Percentiles rank a stretch among this genome's conserved stretches.
phyloP scores from a whole-genome alignment of 1,284 basidiomycete species.

The Taiwanofungus camphoratus region DNA sequence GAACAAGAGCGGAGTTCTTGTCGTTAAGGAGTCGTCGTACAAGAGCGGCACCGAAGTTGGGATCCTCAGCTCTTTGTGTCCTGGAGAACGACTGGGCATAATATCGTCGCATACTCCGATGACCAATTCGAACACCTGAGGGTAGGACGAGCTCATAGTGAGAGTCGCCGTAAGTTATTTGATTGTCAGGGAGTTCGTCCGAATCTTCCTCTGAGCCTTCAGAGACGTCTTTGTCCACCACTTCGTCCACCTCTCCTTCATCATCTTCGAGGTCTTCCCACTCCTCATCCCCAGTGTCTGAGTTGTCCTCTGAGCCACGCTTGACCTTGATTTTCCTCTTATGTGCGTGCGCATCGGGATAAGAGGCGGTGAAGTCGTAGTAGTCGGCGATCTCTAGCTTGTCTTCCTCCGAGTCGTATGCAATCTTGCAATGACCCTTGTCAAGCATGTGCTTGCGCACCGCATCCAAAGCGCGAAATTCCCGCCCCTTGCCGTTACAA shows the following conservation, averaged over 20 bases:
- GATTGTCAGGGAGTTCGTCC: constrained; percentile 45
- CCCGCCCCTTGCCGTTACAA: constrained; percentile 77
- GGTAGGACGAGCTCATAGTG: constrained; percentile 91
- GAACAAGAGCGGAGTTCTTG: constrained; percentile 78
- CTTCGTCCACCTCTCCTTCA: constrained; percentile 48
- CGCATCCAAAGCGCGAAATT: constrained; percentile 78
- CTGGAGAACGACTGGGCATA: constrained; percentile 76
- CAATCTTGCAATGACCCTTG: constrained; percentile 95
- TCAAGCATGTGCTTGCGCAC: constrained; percentile 92
- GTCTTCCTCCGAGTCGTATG: constrained; percentile 80
- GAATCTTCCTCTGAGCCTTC: constrained; percentile 32
- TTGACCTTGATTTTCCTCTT: constrained; percentile 27
- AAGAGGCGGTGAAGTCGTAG: constrained; percentile 87
- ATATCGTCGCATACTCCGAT: constrained; percentile 83
- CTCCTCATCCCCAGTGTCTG: constrained; percentile 36
- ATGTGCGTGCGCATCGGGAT: constrained; percentile 55
- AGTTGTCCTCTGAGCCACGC: constrained; percentile 26
- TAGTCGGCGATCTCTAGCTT: constrained; percentile 87
- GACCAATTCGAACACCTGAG: constrained; percentile 89
- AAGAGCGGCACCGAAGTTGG: constrained; percentile 65
- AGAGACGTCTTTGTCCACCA: constrained; percentile 37
- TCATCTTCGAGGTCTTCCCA: constrained; percentile 57
- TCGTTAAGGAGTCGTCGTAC: constrained; percentile 74
- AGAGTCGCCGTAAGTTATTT: constrained; percentile 69
- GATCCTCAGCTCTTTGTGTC: constrained; percentile 44